Conservation (phyloP, 768 basidiomycete species). For the Dioszegia aurantiaca region DNA sequence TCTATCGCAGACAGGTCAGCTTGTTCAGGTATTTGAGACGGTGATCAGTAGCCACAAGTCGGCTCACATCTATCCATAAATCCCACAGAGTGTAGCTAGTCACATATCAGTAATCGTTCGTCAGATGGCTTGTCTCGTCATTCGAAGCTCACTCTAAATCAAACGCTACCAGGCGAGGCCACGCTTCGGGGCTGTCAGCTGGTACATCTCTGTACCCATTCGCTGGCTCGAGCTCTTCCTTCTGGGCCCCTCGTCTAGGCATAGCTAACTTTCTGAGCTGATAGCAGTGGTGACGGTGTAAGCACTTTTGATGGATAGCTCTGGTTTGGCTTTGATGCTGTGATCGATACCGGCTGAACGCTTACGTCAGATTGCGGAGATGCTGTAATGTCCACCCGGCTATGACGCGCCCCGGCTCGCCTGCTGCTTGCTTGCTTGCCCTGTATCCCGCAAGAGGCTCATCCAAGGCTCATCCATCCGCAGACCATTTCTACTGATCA, state of each 20-base stretch:
- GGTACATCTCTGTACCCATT: slow-evolving; percentile 17
- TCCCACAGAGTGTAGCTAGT: slow-evolving; percentile 79
- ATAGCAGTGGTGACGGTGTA: no score
- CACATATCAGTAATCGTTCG: slow-evolving; percentile 1
- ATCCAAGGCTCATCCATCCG: no score
- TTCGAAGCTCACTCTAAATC: slow-evolving; percentile 67
- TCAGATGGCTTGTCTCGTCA: neutral
- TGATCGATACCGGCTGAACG: neutral
- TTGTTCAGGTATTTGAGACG: neutral
- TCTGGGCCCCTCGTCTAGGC: slow-evolving; percentile 23
- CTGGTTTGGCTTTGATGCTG: no score
- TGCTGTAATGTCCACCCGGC: neutral
- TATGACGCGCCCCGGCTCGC: neutral
- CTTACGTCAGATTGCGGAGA: neutral
- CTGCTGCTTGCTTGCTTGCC: no score
- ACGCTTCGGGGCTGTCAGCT: slow-evolving; percentile 39
- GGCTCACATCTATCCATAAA: slow-evolving; percentile 69
- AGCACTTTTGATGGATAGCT: no score
- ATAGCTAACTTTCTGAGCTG: no score
- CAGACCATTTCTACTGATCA: no score
- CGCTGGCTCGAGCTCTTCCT: slow-evolving; percentile 10
- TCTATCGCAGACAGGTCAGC: slow-evolving; percentile 19
- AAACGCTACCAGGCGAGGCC: slow-evolving; percentile 61
- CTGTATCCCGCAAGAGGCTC: no score
- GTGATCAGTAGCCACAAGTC: slow-evolving; percentile 58